phyloP scores from a whole-genome alignment of 208 protist genomes.

The Kentomonas sorsogonicus region DNA sequence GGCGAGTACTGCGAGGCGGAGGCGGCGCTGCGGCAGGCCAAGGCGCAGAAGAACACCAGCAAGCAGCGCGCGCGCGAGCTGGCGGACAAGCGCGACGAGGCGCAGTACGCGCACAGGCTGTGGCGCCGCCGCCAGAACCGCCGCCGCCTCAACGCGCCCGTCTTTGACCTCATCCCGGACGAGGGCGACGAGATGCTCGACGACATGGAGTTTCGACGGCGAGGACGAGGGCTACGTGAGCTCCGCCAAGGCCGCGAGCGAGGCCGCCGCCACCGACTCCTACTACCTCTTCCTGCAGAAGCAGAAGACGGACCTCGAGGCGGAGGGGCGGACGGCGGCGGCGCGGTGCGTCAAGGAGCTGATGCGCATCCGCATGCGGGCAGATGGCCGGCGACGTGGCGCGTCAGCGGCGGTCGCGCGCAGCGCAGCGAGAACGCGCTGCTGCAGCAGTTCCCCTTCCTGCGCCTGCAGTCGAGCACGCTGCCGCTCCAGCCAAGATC shows the following conservation, averaged over 20 bases:
- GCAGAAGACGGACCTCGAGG: constrained; percentile 19
- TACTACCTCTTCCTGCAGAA: constrained; percentile 49
- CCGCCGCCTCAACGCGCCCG: constrained; percentile 18
- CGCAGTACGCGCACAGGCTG: constrained; percentile 39
- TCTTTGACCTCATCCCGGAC: constrained; percentile 23
- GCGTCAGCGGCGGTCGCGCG: constrained; percentile 14
- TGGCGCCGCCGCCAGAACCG: constrained; percentile 37
- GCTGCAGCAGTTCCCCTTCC: constrained; percentile 37
- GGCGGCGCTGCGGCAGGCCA: constrained; percentile 33
- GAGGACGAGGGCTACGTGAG: constrained; percentile 13
- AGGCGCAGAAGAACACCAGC: constrained; percentile 28
- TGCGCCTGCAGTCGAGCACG: constrained; percentile 14
- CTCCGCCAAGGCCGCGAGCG: constrained; percentile 16
- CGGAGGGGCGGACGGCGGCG: constrained; percentile 12
- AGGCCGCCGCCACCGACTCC: constrained; percentile 22
- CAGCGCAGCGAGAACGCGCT: constrained; percentile 24
- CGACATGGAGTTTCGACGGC: constrained; percentile 11
- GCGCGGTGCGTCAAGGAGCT: constrained; percentile 29
- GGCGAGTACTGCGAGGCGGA: constrained; percentile 38
- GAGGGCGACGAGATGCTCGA: constrained; percentile 14
- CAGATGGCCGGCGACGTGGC: constrained; percentile 34
- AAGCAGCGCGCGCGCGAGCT: constrained; percentile 16
- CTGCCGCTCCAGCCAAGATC: constrained; percentile 20
- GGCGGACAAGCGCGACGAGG: constrained; percentile 19
- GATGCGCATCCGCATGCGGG: constrained; percentile 30